A percentile compares a stretch with the other conserved stretches of the same genome.
Evolutionary conservation across 1,284 basidiomycete genomes (phyloP).

Genomic region (Baeospora myosura): DNA sequence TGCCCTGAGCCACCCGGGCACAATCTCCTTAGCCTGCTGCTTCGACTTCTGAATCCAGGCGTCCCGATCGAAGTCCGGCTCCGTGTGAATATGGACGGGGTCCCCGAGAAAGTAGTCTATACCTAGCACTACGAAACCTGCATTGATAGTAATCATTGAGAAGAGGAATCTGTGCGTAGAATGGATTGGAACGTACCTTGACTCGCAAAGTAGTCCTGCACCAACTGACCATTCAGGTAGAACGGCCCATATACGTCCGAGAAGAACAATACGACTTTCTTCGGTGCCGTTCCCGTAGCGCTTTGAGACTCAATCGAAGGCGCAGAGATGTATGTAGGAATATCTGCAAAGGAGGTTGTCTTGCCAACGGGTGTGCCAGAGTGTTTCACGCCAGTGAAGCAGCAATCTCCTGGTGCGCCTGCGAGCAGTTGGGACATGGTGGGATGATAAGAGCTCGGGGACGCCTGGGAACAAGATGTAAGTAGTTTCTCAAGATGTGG

Average conservation of each 20-base stretch:
- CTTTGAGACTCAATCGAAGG: conserved; percentile 22
- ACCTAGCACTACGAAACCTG: conserved; percentile 47
- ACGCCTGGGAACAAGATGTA: too few relatives aligned
- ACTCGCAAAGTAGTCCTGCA: conserved; percentile 46
- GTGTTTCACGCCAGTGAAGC: conserved; percentile 41
- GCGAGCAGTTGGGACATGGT: conserved; percentile 25
- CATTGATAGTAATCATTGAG: not conserved
- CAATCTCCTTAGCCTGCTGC: conserved; percentile 26
- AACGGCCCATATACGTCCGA: conserved; percentile 42
- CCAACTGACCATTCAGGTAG: conserved; percentile 40
- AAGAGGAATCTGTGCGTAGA: not conserved
- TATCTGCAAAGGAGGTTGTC: conserved; percentile 33
- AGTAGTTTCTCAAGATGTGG: too few relatives aligned
- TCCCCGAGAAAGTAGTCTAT: conserved; percentile 55
- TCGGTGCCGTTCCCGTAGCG: conserved; percentile 13
- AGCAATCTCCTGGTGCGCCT: conserved; percentile 35
- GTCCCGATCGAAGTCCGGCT: conserved; percentile 31
- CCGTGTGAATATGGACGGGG: conserved; percentile 29
- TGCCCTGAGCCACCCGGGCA: conserved; percentile 44
- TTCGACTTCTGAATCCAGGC: conserved; percentile 33
- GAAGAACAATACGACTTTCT: conserved; percentile 41
- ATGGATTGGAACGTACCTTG: conserved; percentile 27
- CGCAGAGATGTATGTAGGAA: conserved; percentile 45
- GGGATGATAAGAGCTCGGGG: too few relatives aligned
- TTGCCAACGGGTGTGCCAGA: conserved; percentile 37